Evolutionary conservation across 176 grass and related monocot species (phyloP).

Genomic region (Puya raimondii): DNA sequence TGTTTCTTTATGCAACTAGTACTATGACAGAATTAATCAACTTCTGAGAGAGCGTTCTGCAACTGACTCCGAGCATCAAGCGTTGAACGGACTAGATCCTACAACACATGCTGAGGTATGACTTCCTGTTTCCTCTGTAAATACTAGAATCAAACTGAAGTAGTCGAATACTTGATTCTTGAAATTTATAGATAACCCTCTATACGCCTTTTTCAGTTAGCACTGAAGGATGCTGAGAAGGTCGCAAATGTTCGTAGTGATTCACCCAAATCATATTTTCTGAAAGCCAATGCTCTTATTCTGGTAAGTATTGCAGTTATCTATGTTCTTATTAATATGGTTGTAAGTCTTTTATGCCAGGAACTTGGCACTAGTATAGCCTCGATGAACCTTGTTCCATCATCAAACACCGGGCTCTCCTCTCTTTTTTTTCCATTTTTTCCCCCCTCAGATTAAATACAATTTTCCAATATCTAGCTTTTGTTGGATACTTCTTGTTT

Average conservation of each 20-base stretch:
- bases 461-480: neutral
- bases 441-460: neutral
- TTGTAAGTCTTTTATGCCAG: neutral
- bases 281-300: conserved; percentile 78
- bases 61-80: conserved; percentile 77
- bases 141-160: neutral
- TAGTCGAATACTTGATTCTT: neutral
- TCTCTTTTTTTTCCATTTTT: neutral
- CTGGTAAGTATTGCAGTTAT: conserved; percentile 43
- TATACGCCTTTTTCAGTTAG: conserved; percentile 47
- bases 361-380: neutral
- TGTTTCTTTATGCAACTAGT: conserved; percentile 13
- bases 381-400: neutral
- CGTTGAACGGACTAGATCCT: conserved; percentile 90
- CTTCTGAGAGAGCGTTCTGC: conserved; percentile 70
- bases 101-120: conserved; percentile 92
- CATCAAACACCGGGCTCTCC: neutral
- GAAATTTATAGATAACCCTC: neutral
- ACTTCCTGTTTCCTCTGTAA: neutral
- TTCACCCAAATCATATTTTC: conserved; percentile 67
- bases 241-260: conserved; percentile 35
- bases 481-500: neutral
- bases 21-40: conserved; percentile 59
- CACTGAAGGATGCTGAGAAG: conserved; percentile 90
- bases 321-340: conserved; percentile 7